Evolutionary conservation across 495 filamentous ascomycete genomes (phyloP).

Genomic region (Aspergillus asperescens): DNA sequence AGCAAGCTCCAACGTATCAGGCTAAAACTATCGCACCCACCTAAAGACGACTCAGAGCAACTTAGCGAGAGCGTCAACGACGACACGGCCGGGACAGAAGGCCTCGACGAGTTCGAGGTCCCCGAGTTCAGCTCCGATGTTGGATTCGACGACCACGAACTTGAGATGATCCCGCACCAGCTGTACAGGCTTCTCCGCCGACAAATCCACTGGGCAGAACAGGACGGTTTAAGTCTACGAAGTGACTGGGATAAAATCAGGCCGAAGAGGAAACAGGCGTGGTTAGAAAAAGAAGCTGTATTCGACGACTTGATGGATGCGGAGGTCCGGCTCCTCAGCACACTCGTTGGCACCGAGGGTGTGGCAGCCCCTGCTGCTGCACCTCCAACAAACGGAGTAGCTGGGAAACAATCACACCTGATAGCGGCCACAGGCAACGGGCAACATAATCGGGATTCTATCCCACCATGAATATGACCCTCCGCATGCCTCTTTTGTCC

Average conservation of each 20-base stretch:
- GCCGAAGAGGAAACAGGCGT: constrained; percentile 65
- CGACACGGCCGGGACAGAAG: constrained; percentile 43
- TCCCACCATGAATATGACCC: neutral
- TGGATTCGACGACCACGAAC: constrained; percentile 66
- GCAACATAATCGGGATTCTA: neutral
- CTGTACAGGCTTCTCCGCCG: constrained; percentile 69
- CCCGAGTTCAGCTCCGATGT: constrained; percentile 35
- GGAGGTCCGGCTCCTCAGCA: constrained; percentile 43
- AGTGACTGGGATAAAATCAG: constrained; percentile 61
- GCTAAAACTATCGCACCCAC: constrained; percentile 54
- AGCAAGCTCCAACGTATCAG: constrained; percentile 62
- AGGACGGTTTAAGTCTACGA: constrained; percentile 59
- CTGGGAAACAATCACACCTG: constrained; percentile 11
- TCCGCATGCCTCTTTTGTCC: neutral
- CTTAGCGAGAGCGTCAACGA: constrained; percentile 48
- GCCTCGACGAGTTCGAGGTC: constrained; percentile 45
- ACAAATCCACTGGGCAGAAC: constrained; percentile 75
- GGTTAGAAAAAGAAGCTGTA: constrained; percentile 74
- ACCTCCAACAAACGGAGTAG: constrained; percentile 3
- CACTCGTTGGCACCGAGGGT: constrained; percentile 27
- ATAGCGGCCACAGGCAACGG: neutral
- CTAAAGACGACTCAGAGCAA: constrained; percentile 49
- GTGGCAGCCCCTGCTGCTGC: constrained; percentile 11
- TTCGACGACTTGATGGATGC: constrained; percentile 56
- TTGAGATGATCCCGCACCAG: constrained; percentile 59